phyloP scores from a whole-genome alignment of 805 yeast species.

The Candida easanensis region DNA sequence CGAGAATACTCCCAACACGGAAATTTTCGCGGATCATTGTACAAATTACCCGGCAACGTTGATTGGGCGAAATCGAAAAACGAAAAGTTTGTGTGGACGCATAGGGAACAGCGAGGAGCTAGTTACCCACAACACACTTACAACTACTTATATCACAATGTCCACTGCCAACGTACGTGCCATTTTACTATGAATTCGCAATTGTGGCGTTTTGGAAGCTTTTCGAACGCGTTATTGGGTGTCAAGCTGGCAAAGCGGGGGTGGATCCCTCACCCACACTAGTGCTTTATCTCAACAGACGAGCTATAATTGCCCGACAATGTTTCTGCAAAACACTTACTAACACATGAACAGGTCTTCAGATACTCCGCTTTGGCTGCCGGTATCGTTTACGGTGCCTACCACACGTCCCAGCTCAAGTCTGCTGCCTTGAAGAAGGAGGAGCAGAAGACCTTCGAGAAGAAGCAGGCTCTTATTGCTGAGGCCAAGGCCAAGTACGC shows the following conservation, averaged over 20 bases:
- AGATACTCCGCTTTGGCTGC: constrained; percentile 90
- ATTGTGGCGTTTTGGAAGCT: not conserved
- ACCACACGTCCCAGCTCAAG: constrained; percentile 72
- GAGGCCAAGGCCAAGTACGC: constrained; percentile 91
- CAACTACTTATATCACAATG: constrained; percentile 29
- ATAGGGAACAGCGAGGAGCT: not conserved
- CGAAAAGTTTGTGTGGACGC: constrained; percentile 8
- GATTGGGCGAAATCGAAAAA: constrained; percentile 2
- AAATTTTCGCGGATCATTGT: not conserved
- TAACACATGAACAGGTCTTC: constrained; percentile 51
- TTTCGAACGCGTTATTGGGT: not conserved
- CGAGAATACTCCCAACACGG: not conserved
- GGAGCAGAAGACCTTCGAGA: constrained; percentile 55
- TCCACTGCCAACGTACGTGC: constrained; percentile 46
- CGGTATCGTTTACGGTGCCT: constrained; percentile 86
- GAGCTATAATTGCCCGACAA: not conserved
- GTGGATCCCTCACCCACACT: not conserved
- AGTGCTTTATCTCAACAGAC: not conserved
- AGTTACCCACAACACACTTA: not conserved
- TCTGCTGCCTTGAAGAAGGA: constrained; percentile 55
- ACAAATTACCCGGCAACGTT: constrained; percentile 2
- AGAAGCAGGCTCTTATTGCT: constrained; percentile 70
- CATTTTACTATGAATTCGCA: not conserved
- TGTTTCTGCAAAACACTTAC: constrained; percentile 1
- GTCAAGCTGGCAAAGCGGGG: not conserved